phyloP scores from a whole-genome alignment of 208 protist genomes.

The Trypanosoma cruzi region DNA sequence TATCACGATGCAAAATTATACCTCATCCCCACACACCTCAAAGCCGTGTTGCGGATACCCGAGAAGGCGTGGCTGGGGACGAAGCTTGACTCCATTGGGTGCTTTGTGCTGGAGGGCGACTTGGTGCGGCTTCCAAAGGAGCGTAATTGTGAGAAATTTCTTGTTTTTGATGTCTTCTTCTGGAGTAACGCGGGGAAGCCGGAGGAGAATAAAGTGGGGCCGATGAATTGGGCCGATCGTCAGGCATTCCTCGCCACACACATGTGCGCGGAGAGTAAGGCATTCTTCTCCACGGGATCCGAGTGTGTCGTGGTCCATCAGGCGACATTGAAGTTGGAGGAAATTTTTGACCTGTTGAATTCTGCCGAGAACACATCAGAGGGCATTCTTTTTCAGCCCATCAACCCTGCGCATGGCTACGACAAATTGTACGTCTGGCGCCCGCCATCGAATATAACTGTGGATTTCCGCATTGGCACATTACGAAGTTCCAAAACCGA shows the following conservation, averaged over 20 bases:
- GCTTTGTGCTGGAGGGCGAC: constrained; percentile 77
- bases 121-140: constrained; percentile 52
- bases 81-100: constrained; percentile 40
- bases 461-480: constrained; percentile 78
- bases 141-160: constrained; percentile 63
- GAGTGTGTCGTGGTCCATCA: constrained; percentile 79
- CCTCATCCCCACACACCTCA: constrained; percentile 81
- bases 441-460: constrained; percentile 59
- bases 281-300: constrained; percentile 37
- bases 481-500: constrained; percentile 24
- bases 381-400: constrained; percentile 81
- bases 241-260: constrained; percentile 53
- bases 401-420: constrained; percentile 40
- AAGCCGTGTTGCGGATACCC: constrained; percentile 66
- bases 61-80: constrained; percentile 62
- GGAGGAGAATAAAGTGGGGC: constrained; percentile 49
- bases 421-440: constrained; percentile 77
- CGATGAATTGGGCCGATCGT: constrained; percentile 65
- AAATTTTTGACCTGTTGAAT: constrained; percentile 63
- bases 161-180: constrained; percentile 78
- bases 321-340: constrained; percentile 41
- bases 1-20: constrained; percentile 51
- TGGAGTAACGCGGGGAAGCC: constrained; percentile 59
- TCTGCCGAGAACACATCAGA: constrained; percentile 61
- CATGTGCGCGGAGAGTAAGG: constrained; percentile 50